These are phyloP conservation scores for Acer negundo DNA, from an alignment of 345 rosid genomes.

Conservation along the genomic window DNA sequence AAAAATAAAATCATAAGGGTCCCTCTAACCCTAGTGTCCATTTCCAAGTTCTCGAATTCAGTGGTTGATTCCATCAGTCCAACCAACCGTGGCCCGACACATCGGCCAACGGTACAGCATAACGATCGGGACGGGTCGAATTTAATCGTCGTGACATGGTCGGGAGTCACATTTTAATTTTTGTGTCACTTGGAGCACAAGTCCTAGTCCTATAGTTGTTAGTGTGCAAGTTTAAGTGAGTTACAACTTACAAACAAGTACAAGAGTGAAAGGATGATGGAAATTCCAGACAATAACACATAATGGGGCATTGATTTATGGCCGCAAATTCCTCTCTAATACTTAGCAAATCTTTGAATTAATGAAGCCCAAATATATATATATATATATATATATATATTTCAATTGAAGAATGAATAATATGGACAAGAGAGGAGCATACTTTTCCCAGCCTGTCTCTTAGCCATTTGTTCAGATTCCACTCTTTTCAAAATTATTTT, in stretches of 20 bases:
- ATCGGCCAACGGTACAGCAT: slow-evolving; percentile 18
- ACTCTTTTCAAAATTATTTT: slow-evolving; percentile 32
- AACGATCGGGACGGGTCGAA: slow-evolving; percentile 3
- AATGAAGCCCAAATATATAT: background rate
- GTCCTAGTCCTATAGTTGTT: background rate
- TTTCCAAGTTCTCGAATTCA: background rate
- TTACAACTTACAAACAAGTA: slow-evolving; percentile 6
- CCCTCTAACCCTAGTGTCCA: slow-evolving; percentile 16
- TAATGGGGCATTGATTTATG: slow-evolving; percentile 13
- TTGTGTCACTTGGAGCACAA: background rate
- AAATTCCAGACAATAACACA: slow-evolving; percentile 36
- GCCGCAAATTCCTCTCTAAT: slow-evolving; percentile 13
- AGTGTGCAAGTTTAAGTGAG: no score
- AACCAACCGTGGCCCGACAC: slow-evolving; percentile 29
- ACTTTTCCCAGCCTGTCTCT: slow-evolving; percentile 32
- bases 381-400: no score
- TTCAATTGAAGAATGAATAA: background rate
- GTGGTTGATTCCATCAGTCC: background rate
- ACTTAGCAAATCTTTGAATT: slow-evolving; percentile 15
- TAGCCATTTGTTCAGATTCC: slow-evolving; percentile 32
- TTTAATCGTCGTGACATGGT: background rate
- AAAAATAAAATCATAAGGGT: background rate
- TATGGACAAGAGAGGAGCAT: slow-evolving; percentile 32
- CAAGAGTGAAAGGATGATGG: background rate
- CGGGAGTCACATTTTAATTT: slow-evolving; percentile 3